phyloP scores from a whole-genome alignment of 306 rosid species.

The Sicyos baderoa region DNA sequence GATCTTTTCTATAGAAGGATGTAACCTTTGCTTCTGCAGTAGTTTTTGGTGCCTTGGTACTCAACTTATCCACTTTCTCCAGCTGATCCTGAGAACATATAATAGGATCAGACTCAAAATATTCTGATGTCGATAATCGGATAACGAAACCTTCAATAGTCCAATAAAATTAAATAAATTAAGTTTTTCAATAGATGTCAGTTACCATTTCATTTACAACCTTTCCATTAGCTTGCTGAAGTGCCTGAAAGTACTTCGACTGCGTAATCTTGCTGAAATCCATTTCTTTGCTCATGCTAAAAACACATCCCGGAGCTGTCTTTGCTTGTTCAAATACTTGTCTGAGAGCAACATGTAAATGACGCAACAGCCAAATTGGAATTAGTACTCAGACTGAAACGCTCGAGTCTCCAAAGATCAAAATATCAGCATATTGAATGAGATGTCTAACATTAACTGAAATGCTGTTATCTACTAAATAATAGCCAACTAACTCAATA shows the following conservation, averaged over 20 bases:
- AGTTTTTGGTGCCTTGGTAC: constrained; percentile 34
- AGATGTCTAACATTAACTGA: neutral
- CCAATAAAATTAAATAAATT: neutral
- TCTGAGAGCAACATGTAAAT: constrained; percentile 30
- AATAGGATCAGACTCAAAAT: neutral
- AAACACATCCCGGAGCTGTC: constrained; percentile 46
- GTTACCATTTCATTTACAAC: constrained; percentile 37
- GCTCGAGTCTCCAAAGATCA: neutral
- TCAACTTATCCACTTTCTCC: constrained; percentile 37
- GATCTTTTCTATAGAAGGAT: constrained; percentile 38
- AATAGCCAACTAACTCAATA: neutral
- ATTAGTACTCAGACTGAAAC: constrained; percentile 1
- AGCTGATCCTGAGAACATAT: constrained; percentile 35
- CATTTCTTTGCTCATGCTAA: constrained; percentile 46
- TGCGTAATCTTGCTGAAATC: constrained; percentile 64
- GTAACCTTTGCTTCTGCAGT: constrained; percentile 43
- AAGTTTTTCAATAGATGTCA: neutral
- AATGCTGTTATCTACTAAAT: neutral
- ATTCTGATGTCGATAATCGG: neutral
- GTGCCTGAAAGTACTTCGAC: constrained; percentile 63
- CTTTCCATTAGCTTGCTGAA: constrained; percentile 40
- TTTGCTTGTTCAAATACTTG: constrained; percentile 78
- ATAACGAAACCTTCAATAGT: neutral
- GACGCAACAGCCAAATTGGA: constrained; percentile 17
- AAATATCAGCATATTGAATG: neutral